phyloP scores from a whole-genome alignment of 331 rosid species.

The Rhamnella rubrinervis region DNA sequence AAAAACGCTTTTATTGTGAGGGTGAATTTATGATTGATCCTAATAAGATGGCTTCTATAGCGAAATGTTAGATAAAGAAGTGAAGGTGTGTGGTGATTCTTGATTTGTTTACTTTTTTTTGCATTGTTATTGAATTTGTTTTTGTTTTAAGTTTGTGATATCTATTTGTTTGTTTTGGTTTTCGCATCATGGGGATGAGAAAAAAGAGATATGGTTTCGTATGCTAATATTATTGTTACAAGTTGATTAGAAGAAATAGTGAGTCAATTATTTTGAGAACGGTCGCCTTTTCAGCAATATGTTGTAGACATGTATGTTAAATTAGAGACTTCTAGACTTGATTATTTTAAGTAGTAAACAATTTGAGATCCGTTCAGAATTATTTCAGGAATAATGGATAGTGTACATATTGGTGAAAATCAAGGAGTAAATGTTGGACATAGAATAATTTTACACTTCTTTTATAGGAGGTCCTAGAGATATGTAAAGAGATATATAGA shows the following conservation, averaged over 20 bases:
- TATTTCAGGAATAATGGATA: neutral
- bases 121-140: too few species aligned
- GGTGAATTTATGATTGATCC: neutral
- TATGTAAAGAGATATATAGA: neutral
- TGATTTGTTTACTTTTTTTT: too few species aligned
- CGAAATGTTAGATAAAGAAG: too few species aligned
- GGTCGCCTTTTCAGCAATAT: neutral
- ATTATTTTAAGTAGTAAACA: neutral
- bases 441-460: neutral
- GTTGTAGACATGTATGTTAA: conserved; percentile 15
- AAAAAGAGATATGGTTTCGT: neutral
- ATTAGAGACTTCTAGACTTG: neutral
- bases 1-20: neutral
- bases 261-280: neutral
- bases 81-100: too few species aligned
- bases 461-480: conserved; percentile 1
- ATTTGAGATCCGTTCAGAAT: neutral
- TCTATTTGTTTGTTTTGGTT: too few species aligned
- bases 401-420: neutral
- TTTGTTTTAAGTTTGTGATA: too few species aligned
- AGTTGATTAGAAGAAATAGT: neutral
- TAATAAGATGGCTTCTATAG: too few species aligned
- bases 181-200: neutral
- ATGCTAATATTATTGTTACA: conserved; percentile 3
- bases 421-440: neutral